Conservation (phyloP, 441 rosid species). For the Francoa sonchifolia region DNA sequence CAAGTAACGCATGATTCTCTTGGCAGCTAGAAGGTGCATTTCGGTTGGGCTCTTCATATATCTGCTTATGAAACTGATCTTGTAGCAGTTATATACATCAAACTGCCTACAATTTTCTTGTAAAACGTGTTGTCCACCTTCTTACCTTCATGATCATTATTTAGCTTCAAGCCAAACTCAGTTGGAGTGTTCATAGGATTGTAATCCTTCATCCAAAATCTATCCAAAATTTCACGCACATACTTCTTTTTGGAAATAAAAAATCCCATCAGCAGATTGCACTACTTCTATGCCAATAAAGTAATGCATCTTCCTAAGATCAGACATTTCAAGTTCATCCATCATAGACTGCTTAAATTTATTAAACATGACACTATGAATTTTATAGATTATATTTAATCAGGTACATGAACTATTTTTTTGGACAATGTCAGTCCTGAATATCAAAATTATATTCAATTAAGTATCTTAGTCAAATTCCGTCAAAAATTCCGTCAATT, state of each 20-base stretch:
- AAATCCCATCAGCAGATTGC: background rate
- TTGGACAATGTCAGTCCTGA: too few species aligned
- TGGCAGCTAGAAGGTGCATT: background rate
- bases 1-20: background rate
- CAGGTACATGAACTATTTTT: too few species aligned
- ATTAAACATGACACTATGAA: background rate
- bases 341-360: background rate
- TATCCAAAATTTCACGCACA: background rate
- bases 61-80: background rate
- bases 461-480: too few species aligned
- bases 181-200: background rate
- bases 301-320: background rate
- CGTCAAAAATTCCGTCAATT: too few species aligned
- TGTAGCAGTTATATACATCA: background rate
- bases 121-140: background rate
- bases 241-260: background rate
- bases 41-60: background rate
- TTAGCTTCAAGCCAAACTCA: background rate
- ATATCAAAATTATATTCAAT: too few species aligned
- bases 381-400: too few species aligned
- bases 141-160: slow-evolving; percentile 1
- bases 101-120: background rate
- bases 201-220: background rate
- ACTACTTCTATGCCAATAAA: background rate
- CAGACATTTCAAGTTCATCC: background rate